Evolutionary conservation across 2,329 filamentous ascomycete genomes (phyloP).

Genomic region (Arthrobotrys pseudoclavata): DNA sequence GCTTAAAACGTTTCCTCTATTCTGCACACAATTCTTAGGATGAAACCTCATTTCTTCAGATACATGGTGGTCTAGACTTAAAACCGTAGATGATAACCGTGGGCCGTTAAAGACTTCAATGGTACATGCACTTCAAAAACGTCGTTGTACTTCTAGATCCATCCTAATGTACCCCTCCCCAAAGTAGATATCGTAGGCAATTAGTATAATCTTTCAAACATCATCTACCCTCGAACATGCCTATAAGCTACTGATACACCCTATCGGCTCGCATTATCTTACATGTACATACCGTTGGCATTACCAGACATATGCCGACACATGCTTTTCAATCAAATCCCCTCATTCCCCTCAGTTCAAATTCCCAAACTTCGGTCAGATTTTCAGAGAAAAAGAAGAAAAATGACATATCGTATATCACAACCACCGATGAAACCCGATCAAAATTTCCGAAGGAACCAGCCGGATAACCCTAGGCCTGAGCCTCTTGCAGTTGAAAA

Average conservation of each 20-base stretch:
- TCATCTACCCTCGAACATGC: slow-evolving; percentile 12
- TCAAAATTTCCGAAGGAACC: slow-evolving; percentile 24
- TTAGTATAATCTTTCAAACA: slow-evolving; percentile 13
- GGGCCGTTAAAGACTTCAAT: slow-evolving; percentile 13
- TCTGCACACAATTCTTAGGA: slow-evolving; percentile 42
- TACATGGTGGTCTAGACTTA: background rate
- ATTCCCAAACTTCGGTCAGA: slow-evolving; percentile 14
- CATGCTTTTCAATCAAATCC: slow-evolving; percentile 29
- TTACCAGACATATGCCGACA: slow-evolving; percentile 23
- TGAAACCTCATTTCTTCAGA: slow-evolving; percentile 25
- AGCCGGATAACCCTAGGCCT: slow-evolving; percentile 4
- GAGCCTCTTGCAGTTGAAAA: slow-evolving; percentile 3
- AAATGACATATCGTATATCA: slow-evolving; percentile 23
- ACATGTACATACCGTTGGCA: slow-evolving; percentile 58
- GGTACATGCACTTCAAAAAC: slow-evolving; percentile 40
- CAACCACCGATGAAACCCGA: background rate
- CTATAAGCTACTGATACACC: slow-evolving; percentile 41
- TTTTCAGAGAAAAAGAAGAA: slow-evolving; percentile 19
- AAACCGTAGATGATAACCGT: slow-evolving; percentile 16
- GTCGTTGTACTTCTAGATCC: slow-evolving; percentile 33
- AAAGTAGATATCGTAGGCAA: slow-evolving; percentile 13
- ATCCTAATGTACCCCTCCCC: slow-evolving; percentile 32
- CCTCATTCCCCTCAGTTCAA: slow-evolving; percentile 23
- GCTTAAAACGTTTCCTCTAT: slow-evolving; percentile 29
- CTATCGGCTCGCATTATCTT: slow-evolving; percentile 55